Evolutionary conservation across 2,329 filamentous ascomycete species (phyloP).

Genomic region (Mycocentrospora acerina): DNA sequence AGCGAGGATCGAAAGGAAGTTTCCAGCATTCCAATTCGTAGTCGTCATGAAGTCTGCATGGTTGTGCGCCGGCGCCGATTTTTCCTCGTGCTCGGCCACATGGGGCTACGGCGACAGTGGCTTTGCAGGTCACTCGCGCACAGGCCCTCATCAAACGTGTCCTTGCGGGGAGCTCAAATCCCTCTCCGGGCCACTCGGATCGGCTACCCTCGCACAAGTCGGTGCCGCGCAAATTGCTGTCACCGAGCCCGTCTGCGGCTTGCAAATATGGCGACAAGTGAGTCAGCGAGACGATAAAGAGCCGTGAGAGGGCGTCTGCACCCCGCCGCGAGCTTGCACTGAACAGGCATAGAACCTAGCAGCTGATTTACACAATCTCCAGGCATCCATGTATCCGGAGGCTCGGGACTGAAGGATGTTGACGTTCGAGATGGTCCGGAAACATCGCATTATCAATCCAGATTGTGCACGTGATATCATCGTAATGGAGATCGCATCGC

Average conservation of each 20-base stretch:
- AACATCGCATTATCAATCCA: not conserved
- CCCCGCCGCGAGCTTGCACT: conserved; percentile 25
- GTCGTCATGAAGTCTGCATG: conserved; percentile 24
- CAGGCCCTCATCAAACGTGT: conserved; percentile 12
- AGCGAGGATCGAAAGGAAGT: conserved; percentile 31
- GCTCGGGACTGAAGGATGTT: not conserved
- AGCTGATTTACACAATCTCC: conserved; percentile 22
- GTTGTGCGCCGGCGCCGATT: conserved; percentile 1
- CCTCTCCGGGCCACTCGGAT: conserved; percentile 20
- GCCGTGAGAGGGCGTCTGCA: conserved; percentile 16
- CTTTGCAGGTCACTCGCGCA: not conserved
- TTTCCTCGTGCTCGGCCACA: conserved; percentile 19
- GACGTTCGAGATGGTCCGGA: too few relatives aligned
- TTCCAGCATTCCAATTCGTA: conserved; percentile 27
- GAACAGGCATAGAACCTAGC: conserved; percentile 16
- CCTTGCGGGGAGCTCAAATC: conserved; percentile 16
- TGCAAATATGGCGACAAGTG: conserved; percentile 17
- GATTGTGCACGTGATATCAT: not conserved
- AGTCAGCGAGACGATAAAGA: conserved; percentile 28
- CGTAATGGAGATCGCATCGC: not conserved
- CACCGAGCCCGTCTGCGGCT: conserved; percentile 17
- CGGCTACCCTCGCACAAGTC: conserved; percentile 10
- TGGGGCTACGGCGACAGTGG: not conserved
- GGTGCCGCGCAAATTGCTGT: conserved; percentile 19
- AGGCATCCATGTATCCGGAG: not conserved